Base-by-base conservation (phyloP, 2,329 filamentous ascomycete genomes). In the Hypoxylon sp. region DNA sequence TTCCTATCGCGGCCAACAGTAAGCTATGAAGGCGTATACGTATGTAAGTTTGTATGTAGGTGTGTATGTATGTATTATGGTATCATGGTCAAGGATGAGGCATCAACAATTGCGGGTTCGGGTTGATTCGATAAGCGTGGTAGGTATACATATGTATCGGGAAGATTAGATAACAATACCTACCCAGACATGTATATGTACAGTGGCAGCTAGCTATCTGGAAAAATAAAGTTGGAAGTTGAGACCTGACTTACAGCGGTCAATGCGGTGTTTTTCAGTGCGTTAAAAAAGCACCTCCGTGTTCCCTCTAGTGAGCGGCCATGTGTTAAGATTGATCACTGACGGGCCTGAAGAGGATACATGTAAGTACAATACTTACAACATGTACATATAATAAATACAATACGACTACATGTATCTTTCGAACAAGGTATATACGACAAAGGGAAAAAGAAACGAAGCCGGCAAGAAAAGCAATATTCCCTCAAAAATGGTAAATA, bases 401-500 rank as follows among this genome's bases (percentile, higher is more conserved):
- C 7, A 36, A 14, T 36, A 36, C 4, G 34, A 36, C 34, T 36
- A 14, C 34, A 36, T 14, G 34, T 36, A 43, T 21, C 14, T 21
- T 4, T 11, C 19, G 11, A 21, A 43, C 17, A 43, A 43, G 14
- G 17, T 19, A 43, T 17, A 43, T 7, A 41, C 17, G 14, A 41
- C 14, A 41, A 7, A 41, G 19, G n/a, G n/a, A 19, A 41, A 43
- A 43, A 4, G 38, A 11, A 43, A 21, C 38, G 17, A 43, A 43
- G 38, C 5, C 38, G n/a, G 21, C 38, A 11, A 56, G 32, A 28
- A 46, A n/a, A 57, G 25, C 2, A 48, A 21, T 45, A 28, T 53
- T 50, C 56, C 30, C 43, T 41, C 7, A 53, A 28, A 48, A 14
- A 68, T 68, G 65, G 65, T 68, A 65, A 48, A 28, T 10, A n/a